phyloP scores from a whole-genome alignment of 169 alveolate genomes.

The Plasmodium malariae region DNA sequence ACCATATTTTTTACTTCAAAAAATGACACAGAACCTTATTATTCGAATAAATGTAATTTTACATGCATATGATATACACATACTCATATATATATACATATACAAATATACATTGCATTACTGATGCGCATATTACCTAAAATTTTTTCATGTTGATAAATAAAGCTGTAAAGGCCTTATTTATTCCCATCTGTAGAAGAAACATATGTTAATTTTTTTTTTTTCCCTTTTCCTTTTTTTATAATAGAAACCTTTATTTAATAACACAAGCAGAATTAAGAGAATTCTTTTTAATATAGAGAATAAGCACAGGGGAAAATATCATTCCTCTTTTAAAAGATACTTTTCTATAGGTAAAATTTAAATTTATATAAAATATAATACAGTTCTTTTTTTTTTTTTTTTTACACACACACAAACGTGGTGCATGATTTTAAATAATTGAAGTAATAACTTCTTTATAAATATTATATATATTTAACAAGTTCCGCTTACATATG shows the following conservation, averaged over 20 bases:
- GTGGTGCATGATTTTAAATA: too few species aligned
- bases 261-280: slow-evolving; percentile 26
- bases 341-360: slow-evolving; percentile 67
- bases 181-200: not conserved
- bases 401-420: too few species aligned
- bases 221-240: slow-evolving; percentile 4
- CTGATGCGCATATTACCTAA: not conserved
- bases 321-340: slow-evolving; percentile 27
- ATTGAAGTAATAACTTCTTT: not conserved
- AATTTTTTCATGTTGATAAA: not conserved
- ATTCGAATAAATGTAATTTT: slow-evolving; percentile 62
- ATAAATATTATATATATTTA: not conserved
- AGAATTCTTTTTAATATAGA: slow-evolving; percentile 29
- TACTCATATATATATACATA: not conserved
- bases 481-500: not conserved
- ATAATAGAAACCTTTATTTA: slow-evolving; percentile 43
- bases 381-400: not conserved
- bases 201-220: not conserved
- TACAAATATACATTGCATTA: not conserved
- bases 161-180: not conserved
- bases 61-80: not conserved
- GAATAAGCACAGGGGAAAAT: slow-evolving; percentile 3
- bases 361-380: not conserved
- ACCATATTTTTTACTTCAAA: slow-evolving; percentile 20
- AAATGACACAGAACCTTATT: slow-evolving; percentile 59